These are phyloP conservation scores for Physcomitrium patens DNA, from an alignment of 225 moss, liverwort and hornwort genomes.

Conservation along the genomic window DNA sequence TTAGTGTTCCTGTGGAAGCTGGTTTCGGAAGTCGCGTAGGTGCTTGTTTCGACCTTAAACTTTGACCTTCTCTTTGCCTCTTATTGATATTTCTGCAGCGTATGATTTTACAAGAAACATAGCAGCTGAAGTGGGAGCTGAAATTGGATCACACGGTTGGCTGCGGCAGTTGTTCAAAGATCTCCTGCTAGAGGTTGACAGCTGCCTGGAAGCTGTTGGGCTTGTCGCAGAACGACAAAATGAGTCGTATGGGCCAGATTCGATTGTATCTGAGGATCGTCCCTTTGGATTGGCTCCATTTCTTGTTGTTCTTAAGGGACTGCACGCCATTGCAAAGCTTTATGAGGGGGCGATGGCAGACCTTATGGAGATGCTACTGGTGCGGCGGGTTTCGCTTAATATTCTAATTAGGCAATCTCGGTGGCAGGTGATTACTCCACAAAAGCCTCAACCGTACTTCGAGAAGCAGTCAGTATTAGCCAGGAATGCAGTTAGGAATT, in stretches of 20 bases:
- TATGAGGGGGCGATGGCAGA: conserved; percentile 87
- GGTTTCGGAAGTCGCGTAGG: not conserved
- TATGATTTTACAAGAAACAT: conserved; percentile 44
- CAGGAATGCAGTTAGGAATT: not conserved
- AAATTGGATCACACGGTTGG: conserved; percentile 94
- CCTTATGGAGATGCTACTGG: conserved; percentile 63
- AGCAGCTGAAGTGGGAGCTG: conserved; percentile 60
- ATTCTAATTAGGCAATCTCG: conserved; percentile 82
- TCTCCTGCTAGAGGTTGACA: conserved; percentile 69
- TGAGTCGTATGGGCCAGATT: conserved; percentile 42
- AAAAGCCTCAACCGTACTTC: not conserved
- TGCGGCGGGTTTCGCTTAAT: conserved; percentile 66
- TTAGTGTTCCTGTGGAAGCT: not conserved
- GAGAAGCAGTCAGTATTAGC: not conserved
- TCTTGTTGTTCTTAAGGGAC: conserved; percentile 83
- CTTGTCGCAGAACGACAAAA: conserved; percentile 53
- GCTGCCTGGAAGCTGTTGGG: conserved; percentile 70
- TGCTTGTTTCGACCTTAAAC: conserved; percentile 1
- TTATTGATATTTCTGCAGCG: conserved; percentile 39
- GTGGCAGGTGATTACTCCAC: conserved; percentile 70
- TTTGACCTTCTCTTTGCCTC: not conserved
- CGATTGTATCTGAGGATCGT: conserved; percentile 58
- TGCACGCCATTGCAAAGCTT: conserved; percentile 92
- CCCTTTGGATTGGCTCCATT: conserved; percentile 88
- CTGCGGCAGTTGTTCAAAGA: conserved; percentile 75